Conservation (phyloP, 2,329 filamentous ascomycete genomes). For the Talaromyces sp. region DNA sequence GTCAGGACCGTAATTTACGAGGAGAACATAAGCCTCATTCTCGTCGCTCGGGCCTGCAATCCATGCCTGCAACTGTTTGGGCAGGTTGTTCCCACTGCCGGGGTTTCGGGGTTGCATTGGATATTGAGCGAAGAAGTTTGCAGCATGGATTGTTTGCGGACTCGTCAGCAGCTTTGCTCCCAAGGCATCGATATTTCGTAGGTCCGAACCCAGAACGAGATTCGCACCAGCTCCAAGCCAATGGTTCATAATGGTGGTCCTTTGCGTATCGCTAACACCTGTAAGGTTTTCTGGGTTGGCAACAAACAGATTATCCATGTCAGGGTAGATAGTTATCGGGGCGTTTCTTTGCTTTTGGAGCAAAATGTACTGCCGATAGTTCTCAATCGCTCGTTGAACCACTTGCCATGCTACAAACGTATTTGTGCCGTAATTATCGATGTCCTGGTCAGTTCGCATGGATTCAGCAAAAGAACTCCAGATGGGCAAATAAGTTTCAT, state of each 20-base stretch:
- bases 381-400: constrained; percentile 32
- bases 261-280: constrained; percentile 28
- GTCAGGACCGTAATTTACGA: constrained; percentile 30
- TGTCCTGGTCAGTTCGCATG: constrained; percentile 30
- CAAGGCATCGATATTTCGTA: constrained; percentile 27
- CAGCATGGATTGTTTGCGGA: constrained; percentile 22
- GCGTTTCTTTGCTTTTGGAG: constrained; percentile 22
- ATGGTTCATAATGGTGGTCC: constrained; percentile 30
- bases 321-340: constrained; percentile 27
- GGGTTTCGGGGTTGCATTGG: constrained; percentile 31
- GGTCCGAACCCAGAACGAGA: constrained; percentile 30
- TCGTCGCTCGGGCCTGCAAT: constrained; percentile 26
- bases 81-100: constrained; percentile 23
- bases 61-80: constrained; percentile 31
- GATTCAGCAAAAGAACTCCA: constrained; percentile 30
- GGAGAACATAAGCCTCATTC: constrained; percentile 25
- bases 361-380: constrained; percentile 31
- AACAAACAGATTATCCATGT: constrained; percentile 32
- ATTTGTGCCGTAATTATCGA: constrained; percentile 26
- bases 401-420: constrained; percentile 27
- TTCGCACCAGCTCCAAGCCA: constrained; percentile 34
- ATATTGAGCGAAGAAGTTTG: constrained; percentile 25
- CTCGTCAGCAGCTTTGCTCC: constrained; percentile 27
- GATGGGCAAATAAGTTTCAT: constrained; percentile 25
- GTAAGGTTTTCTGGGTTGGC: constrained; percentile 27